Percentiles rank a stretch among this genome's conserved stretches.
These are phyloP conservation scores for Rosa lucieae DNA, from an alignment of 306 rosid genomes.

Conservation along the genomic window DNA sequence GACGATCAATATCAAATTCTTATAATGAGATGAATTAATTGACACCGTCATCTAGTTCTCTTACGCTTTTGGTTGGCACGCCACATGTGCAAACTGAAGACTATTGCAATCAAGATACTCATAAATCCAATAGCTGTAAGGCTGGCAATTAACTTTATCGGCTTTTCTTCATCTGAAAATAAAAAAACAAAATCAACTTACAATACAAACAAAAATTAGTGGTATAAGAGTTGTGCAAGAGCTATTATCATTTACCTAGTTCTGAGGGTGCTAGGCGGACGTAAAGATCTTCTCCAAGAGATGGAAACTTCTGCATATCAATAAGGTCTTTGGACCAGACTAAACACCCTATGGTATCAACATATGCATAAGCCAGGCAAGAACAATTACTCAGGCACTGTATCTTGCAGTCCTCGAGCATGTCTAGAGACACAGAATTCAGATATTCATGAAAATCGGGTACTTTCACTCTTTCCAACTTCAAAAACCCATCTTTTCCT, in stretches of 20 bases:
- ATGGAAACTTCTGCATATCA: not conserved
- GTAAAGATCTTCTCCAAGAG: not conserved
- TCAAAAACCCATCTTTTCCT: not conserved
- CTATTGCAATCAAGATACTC: not conserved
- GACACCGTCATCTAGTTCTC: not conserved
- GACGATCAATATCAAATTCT: not conserved
- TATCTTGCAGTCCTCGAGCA: not conserved
- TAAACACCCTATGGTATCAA: not conserved
- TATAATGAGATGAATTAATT: not conserved
- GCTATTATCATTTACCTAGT: not conserved
- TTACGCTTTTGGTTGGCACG: constrained; percentile 12
- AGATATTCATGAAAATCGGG: not conserved
- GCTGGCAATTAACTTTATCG: constrained; percentile 5
- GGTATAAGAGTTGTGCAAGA: not conserved
- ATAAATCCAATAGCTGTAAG: not conserved
- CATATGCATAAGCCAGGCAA: not conserved
- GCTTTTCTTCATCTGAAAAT: not conserved
- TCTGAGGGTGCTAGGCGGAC: not conserved
- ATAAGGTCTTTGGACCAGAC: constrained; percentile 1
- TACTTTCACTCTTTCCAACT: not conserved
- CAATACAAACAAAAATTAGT: not conserved
- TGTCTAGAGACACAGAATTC: not conserved
- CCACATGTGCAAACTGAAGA: not conserved
- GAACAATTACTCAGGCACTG: not conserved
- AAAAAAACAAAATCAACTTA: not conserved